Conservation (phyloP, 139 green algal genomes). For the Protoeuglena noctilucae region DNA sequence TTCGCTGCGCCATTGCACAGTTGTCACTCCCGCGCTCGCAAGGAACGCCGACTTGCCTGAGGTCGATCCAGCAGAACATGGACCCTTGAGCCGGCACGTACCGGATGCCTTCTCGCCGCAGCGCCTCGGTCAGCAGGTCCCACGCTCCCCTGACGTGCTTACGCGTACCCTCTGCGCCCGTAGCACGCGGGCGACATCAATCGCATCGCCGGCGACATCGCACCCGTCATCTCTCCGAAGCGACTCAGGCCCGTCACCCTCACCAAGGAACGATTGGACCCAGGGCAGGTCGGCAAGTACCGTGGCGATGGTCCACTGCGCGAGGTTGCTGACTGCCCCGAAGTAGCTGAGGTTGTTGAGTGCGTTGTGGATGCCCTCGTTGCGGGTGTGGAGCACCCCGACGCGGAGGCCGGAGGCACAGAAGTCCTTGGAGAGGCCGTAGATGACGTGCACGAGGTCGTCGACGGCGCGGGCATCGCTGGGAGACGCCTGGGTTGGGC, state of each 20-base stretch:
- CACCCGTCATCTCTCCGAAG: no score
- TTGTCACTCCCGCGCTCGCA: background rate
- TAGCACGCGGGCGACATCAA: no score
- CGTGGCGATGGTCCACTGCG: background rate
- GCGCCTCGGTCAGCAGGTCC: background rate
- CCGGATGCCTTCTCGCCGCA: background rate
- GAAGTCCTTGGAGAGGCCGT: slow-evolving; percentile 4
- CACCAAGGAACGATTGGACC: background rate
- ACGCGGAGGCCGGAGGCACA: background rate
- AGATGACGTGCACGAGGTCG: background rate
- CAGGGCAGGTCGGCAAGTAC: slow-evolving; percentile 1
- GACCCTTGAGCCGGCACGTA: background rate
- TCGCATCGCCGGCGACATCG: no score
- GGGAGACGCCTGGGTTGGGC: no score
- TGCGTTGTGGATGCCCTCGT: background rate
- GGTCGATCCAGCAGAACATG: slow-evolving; percentile 9
- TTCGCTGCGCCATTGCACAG: no score
- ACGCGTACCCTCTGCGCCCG: no score
- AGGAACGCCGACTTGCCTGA: background rate
- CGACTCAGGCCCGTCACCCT: background rate
- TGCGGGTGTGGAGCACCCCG: background rate
- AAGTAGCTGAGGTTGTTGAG: slow-evolving; percentile 5
- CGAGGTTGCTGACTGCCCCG: background rate
- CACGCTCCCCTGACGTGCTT: background rate
- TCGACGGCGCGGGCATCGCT: no score